Evolutionary conservation across 495 filamentous ascomycete species (phyloP), one percentile per base, ranked within the genome.

Genomic region (Trichoderma orchidacearum): DNA sequence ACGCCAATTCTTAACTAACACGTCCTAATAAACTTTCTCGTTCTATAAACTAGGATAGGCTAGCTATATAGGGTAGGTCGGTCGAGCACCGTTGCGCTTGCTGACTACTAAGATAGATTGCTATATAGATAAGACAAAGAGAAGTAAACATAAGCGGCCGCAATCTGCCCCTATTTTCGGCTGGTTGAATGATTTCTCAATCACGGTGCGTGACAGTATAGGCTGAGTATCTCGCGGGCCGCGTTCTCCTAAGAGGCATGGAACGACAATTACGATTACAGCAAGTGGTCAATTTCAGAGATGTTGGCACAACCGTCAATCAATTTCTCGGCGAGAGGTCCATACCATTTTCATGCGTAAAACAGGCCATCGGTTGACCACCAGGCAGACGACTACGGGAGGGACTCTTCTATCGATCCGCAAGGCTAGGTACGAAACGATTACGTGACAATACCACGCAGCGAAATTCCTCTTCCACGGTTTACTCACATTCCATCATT

Each of bases 301-400:
- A 94, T 76, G 85, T 93, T 56, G 89, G 84, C n/a, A 71, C 75
- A 55, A 82, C 81, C 12, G 73, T 91, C 56, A 93, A 93, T 57
- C 66, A 73, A 23, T 75, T 76, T 38, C 61, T 75, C 18, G 76
- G 76, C 3, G 66, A 69, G 45, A 73, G 74, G 84, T 85, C 70
- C 7, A 62, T 74, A 59, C 23, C 30, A 32, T 32, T 28, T 59
- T 18, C 17, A 36, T 27, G 32, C 34, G 18, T 50, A n/a, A n/a
- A 23, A 25, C 17, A 13, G 21, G 51, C 32, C 13, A 34, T 28
- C 21, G 17, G 25, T 15, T 53, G 28, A 30, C 18, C 7, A 32
- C 8, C 18, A 12, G 8, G 27, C 13, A 53, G 51, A 32, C 27
- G 27, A 11, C 13, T 53, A 11, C 51, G 51, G 61, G 78, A 87